A percentile compares a stretch with the other conserved stretches of the same genome.
These are phyloP conservation scores for Bipolaris oryzae DNA, from an alignment of 2,329 filamentous ascomycete genomes.

Conservation along the genomic window DNA sequence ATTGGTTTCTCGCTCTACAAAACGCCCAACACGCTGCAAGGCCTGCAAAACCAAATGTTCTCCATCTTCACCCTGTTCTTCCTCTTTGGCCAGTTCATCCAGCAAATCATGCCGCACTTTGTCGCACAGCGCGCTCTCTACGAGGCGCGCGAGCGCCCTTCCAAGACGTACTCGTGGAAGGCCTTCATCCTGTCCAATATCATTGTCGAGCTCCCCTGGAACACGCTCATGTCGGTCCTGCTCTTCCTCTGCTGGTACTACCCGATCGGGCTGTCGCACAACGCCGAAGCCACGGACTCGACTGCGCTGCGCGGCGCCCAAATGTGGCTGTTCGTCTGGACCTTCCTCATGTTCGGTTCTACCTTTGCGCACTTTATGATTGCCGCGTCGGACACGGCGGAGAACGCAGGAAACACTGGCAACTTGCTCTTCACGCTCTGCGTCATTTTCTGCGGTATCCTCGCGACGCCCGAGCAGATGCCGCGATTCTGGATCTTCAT, in stretches of 20 bases:
- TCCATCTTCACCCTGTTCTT: slow-evolving; percentile 56
- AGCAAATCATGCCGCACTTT: slow-evolving; percentile 50
- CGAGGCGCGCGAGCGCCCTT: slow-evolving; percentile 63
- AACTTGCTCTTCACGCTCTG: slow-evolving; percentile 42
- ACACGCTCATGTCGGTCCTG: slow-evolving; percentile 64
- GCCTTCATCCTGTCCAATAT: slow-evolving; percentile 72
- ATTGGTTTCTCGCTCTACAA: slow-evolving; percentile 26
- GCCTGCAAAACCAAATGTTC: slow-evolving; percentile 50
- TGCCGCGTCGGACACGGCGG: neutral
- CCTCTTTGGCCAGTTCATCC: slow-evolving; percentile 44
- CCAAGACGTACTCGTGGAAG: slow-evolving; percentile 73
- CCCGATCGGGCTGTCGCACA: slow-evolving; percentile 31
- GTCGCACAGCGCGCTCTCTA: slow-evolving; percentile 53
- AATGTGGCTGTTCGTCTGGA: neutral
- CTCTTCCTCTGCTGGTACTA: slow-evolving; percentile 72
- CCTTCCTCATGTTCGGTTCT: neutral
- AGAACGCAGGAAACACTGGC: neutral
- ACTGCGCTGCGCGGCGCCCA: neutral
- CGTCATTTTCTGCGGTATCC: slow-evolving; percentile 63
- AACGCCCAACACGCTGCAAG: slow-evolving; percentile 27
- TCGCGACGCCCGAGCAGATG: slow-evolving; percentile 66
- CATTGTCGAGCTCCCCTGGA: slow-evolving; percentile 70
- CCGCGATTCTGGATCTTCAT: slow-evolving; percentile 83
- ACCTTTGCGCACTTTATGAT: neutral
- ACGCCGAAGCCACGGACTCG: slow-evolving; percentile 24